Evolutionary conservation across 2,329 filamentous ascomycete species (phyloP), one percentile per base, ranked within the genome.

Genomic region (Fusarium penzigii): DNA sequence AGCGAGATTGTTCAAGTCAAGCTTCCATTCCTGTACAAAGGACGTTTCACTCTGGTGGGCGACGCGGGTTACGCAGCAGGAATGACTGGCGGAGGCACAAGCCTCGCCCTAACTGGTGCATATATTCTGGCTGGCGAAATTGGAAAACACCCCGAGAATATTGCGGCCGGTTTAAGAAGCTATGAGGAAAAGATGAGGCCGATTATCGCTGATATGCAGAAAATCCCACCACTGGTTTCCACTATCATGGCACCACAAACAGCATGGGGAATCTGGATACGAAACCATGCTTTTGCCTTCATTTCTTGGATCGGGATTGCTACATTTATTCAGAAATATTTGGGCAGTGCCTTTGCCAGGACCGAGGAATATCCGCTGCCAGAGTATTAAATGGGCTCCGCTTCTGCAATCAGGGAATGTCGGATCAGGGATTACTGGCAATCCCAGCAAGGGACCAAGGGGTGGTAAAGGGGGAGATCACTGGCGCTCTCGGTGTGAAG

Each of bases 121-220:
- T 83, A 83, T 57, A 66, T 80, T 1, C 66, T 84, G 3, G 80
- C 79, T 0, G 78, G 79, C 2, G 77, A 78, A 43, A 65, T 79
- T 5, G 45, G 45, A 5, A 57, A 55, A 43, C 61, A 64, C 17
- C 55, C 59, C 0, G 52, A 55, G 17, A 58, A 71, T 36, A 44
- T 73, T 2, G 13, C 51, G 8, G 63, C 69, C 2, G 75, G 65
- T 4, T 66, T 76, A 7, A 51, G 56, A 5, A 60, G 55, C 3
- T 81, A 81, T 46, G 75, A 81, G 52, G 44, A 62, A 32, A 62
- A 60, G 7, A 73, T 78, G 58, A 61, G 66, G 9, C 77, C 76
- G 1, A 69, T 75, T 25, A 69, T 80, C 6, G 62, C 65, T 63
- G 65, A 71, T 8, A 43, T 72, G 57, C 67, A 69, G 46, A 59